Evolutionary conservation across 73 alveolate species (phyloP), one percentile per base, ranked within the genome.

Genomic region (Symbiodinium pilosum): DNA sequence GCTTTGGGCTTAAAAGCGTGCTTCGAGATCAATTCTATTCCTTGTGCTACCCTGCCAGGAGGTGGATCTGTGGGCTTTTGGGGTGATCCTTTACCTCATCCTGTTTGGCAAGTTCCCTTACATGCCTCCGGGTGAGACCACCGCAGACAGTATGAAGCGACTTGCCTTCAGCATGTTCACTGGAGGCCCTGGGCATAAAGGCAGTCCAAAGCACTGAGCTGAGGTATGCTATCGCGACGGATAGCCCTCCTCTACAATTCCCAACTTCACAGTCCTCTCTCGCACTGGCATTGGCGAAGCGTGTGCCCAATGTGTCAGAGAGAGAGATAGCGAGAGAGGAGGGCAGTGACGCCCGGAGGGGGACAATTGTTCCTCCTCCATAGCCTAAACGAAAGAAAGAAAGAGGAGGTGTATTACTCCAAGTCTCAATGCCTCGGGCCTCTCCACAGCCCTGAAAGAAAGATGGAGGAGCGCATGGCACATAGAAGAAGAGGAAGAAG

Each of bases 1-100:
- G 81, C 81, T 28, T 47, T 47, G 14, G 59, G 59, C 59, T 47
- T 47, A 9, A 47, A 47, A n/a, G n/a, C 59, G 59, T 47, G 59
- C 21, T 47, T 47, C 14, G 14, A 47, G 21, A 47, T 47, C 59
- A 47, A 47, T 47, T 6, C 21, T 47, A 9, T 47, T 6, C 59
- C 14, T 47, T 47, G 21, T 6, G 59, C 59, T 9, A 9, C 21
- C 59, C 59, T 47, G 59, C 30, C 87, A 39, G 54, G 51, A 77
- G 32, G 51, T 39, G 51, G 52, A 21, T 21, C 26, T 56, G 43
- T 87, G 94, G 94, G 94, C 94, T 41, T 36, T 87, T 42, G 94
- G 94, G 64, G 94, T 87, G 20, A 87, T 87, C 69, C 69, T 87
- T 47, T 87, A 87, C 94, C 84, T 87, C 42, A 81, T 87, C 85